phyloP scores from a whole-genome alignment of 495 filamentous ascomycete genomes.

The Podospora tetraspora region DNA sequence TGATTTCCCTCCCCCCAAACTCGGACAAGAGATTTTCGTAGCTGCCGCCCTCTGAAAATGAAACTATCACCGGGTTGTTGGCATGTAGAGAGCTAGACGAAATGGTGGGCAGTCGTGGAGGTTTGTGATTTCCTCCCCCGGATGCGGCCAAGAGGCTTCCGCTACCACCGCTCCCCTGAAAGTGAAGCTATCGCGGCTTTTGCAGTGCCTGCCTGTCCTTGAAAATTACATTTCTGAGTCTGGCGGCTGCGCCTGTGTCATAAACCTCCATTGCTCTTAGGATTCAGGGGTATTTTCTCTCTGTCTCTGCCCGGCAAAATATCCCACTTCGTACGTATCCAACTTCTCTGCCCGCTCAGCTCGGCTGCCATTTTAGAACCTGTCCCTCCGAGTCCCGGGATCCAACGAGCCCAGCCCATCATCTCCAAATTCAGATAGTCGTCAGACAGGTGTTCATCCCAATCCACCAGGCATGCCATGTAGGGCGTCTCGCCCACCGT shows the following conservation, averaged over 20 bases:
- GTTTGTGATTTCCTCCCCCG: background rate
- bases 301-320: background rate
- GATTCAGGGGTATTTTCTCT: background rate
- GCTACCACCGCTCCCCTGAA: no score
- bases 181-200: background rate
- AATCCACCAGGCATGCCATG: background rate
- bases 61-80: no score
- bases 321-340: background rate
- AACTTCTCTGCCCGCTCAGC: background rate
- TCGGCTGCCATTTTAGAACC: background rate
- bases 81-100: no score
- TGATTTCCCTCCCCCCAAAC: no score
- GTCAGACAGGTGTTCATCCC: background rate
- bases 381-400: background rate
- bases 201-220: background rate
- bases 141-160: no score
- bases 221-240: background rate
- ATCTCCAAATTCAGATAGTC: background rate
- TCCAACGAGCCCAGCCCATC: background rate
- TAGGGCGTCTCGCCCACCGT: background rate
- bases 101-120: no score
- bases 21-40: no score
- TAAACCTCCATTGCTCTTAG: background rate
- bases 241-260: background rate
- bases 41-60: no score